Evolutionary conservation across 2,329 filamentous ascomycete genomes (phyloP).

Genomic region (Talaromyces sp.): DNA sequence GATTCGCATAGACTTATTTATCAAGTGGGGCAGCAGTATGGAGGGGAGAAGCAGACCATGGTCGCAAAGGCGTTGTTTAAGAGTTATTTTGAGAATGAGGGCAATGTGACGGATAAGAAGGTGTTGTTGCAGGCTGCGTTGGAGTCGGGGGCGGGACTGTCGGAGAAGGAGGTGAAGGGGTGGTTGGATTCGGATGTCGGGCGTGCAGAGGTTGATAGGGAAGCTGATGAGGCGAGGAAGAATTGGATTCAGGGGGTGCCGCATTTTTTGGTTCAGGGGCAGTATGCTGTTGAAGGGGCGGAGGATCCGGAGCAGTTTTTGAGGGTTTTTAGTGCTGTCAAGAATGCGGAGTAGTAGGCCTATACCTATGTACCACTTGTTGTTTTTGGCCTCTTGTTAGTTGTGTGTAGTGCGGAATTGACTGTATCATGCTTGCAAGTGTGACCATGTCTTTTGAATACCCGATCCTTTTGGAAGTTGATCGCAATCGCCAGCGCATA

Average conservation of each 20-base stretch:
- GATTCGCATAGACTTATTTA: slow-evolving; percentile 77
- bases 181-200: slow-evolving; percentile 55
- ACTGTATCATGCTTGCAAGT: too few species aligned
- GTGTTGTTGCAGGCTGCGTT: slow-evolving; percentile 55
- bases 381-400: too few species aligned
- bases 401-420: not conserved
- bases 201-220: slow-evolving; percentile 54
- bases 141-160: slow-evolving; percentile 26
- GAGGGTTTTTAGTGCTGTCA: slow-evolving; percentile 57
- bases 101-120: slow-evolving; percentile 55
- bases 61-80: slow-evolving; percentile 65
- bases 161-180: slow-evolving; percentile 10
- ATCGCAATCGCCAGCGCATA: too few species aligned
- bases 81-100: slow-evolving; percentile 64
- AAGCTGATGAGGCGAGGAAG: slow-evolving; percentile 54
- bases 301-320: slow-evolving; percentile 59
- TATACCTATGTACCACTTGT: too few species aligned
- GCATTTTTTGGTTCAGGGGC: slow-evolving; percentile 65
- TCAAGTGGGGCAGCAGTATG: slow-evolving; percentile 54
- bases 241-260: slow-evolving; percentile 33
- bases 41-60: slow-evolving; percentile 53
- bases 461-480: too few species aligned
- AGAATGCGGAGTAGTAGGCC: slow-evolving; percentile 29
- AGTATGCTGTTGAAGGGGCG: slow-evolving; percentile 67
- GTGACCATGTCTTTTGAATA: too few species aligned